Conservation (phyloP, 441 rosid species). For the Lepidium campestre region DNA sequence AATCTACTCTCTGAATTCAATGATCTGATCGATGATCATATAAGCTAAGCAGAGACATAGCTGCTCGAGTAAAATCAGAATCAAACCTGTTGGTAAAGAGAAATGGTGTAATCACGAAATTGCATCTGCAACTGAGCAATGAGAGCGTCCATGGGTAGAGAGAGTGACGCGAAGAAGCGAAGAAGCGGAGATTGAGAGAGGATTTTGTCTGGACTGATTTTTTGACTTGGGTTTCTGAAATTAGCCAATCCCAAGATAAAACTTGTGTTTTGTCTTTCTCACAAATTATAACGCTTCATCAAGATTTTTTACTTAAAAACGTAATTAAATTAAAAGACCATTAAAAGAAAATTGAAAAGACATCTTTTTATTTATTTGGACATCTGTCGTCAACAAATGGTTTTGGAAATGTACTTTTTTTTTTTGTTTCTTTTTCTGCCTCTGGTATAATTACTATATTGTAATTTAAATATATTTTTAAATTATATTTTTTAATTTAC, state of each 20-base stretch:
- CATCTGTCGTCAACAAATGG: no score
- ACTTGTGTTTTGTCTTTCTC: slow-evolving; percentile 5
- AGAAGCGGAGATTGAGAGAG: slow-evolving; percentile 12
- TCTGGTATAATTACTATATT: no score
- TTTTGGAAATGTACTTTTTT: no score
- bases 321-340: neutral
- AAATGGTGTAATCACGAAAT: slow-evolving; percentile 40
- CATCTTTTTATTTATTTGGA: no score
- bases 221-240: slow-evolving; percentile 15
- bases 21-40: neutral
- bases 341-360: neutral
- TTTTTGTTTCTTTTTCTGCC: no score
- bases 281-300: neutral
- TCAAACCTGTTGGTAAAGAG: slow-evolving; percentile 54
- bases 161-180: neutral
- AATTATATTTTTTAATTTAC: no score
- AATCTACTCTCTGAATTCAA: neutral
- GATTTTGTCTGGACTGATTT: neutral
- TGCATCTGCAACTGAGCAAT: slow-evolving; percentile 41
- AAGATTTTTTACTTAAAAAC: neutral
- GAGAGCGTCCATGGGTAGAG: slow-evolving; percentile 15
- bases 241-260: slow-evolving; percentile 17
- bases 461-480: no score
- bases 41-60: neutral
- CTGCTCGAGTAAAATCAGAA: neutral